A percentile compares a stretch with the other conserved stretches of the same genome.
phyloP scores from a whole-genome alignment of 2,329 filamentous ascomycete species.

The Fusarium nematophilum region DNA sequence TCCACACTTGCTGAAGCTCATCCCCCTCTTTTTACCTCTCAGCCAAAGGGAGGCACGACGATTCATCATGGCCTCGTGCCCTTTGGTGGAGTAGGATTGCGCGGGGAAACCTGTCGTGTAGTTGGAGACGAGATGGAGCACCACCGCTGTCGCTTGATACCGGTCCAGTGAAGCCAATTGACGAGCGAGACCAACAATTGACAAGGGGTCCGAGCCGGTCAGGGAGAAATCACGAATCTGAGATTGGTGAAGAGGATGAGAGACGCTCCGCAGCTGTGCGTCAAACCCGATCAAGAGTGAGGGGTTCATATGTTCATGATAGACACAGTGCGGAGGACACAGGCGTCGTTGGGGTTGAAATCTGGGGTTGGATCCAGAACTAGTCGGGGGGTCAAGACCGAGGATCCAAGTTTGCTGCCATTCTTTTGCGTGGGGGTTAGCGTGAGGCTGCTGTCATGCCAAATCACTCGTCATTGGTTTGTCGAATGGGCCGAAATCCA shows the following conservation, averaged over 20 bases:
- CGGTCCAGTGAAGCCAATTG: constrained; percentile 25
- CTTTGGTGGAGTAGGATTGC: constrained; percentile 3
- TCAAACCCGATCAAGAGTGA: neutral
- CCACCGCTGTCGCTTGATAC: constrained; percentile 5
- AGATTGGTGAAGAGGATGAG: constrained; percentile 16
- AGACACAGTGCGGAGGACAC: neutral
- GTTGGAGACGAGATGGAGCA: constrained; percentile 4
- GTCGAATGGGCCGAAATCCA: neutral
- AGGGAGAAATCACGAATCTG: constrained; percentile 8
- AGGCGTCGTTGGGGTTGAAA: constrained; percentile 23
- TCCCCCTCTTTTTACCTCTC: neutral
- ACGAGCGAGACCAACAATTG: constrained; percentile 12
- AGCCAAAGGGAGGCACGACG: neutral
- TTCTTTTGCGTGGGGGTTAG: constrained; percentile 34
- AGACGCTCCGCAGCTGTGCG: neutral
- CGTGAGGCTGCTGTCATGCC: constrained; percentile 10
- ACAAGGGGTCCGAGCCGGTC: constrained; percentile 27
- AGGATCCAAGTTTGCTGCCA: constrained; percentile 24
- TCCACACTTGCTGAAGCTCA: neutral
- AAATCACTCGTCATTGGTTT: constrained; percentile 4
- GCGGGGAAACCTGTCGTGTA: constrained; percentile 6
- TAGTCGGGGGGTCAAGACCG: constrained; percentile 14
- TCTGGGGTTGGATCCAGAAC: constrained; percentile 32
- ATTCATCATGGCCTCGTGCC: constrained; percentile 6
- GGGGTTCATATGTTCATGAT: neutral